Conservation (phyloP, 2,329 filamentous ascomycete species). For the Monosporascus cannonballus region DNA sequence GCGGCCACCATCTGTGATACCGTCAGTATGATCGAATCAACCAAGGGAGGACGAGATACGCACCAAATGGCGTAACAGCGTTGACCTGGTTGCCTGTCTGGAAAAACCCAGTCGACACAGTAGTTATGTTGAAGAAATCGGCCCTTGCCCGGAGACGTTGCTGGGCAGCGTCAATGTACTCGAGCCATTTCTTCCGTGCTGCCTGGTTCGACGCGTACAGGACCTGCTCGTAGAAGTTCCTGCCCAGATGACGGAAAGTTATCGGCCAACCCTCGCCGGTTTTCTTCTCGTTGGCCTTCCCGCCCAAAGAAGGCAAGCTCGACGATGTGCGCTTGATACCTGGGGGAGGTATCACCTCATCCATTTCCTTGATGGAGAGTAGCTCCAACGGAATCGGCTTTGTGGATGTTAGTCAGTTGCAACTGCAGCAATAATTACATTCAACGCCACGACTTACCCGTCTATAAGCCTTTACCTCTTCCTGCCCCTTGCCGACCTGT, state of each 20-base stretch:
- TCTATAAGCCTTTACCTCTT: conserved; percentile 92
- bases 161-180: conserved; percentile 89
- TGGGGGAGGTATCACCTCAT: conserved; percentile 78
- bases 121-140: conserved; percentile 77
- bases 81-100: conserved; percentile 75
- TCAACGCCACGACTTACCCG: conserved; percentile 39
- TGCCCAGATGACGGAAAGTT: conserved; percentile 92
- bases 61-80: conserved; percentile 87
- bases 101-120: conserved; percentile 56
- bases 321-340: conserved; percentile 85
- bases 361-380: conserved; percentile 92
- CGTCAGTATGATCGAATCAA: background rate
- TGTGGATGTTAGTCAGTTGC: conserved; percentile 4
- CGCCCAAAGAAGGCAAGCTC: conserved; percentile 53
- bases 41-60: conserved; percentile 25
- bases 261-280: conserved; percentile 80
- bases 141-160: conserved; percentile 79
- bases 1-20: conserved; percentile 73
- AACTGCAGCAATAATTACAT: background rate
- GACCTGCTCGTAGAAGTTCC: conserved; percentile 88
- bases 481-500: conserved; percentile 74
- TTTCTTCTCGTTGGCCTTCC: conserved; percentile 46
- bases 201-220: conserved; percentile 82
- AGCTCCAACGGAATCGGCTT: conserved; percentile 90
- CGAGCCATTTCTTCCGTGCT: conserved; percentile 92